Percentiles rank a stretch among this genome's conserved stretches.
phyloP scores from a whole-genome alignment of 2,329 filamentous ascomycete genomes.

The Fusarium musae region DNA sequence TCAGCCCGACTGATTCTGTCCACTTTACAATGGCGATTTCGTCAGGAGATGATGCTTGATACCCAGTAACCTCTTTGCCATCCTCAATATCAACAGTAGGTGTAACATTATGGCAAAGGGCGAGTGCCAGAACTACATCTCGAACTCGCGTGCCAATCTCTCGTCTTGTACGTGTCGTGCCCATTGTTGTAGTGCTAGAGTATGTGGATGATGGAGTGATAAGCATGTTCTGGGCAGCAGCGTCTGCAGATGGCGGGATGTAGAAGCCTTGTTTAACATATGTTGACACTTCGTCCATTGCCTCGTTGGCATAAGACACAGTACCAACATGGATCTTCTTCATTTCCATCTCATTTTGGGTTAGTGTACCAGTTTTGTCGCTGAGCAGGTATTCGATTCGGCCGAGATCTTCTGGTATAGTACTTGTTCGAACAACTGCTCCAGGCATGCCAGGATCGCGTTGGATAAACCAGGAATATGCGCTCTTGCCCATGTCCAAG shows the following conservation, averaged over 20 bases:
- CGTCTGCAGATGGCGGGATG: constrained; percentile 57
- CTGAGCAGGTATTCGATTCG: constrained; percentile 96
- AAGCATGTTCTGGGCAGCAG: constrained; percentile 61
- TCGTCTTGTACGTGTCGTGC: constrained; percentile 83
- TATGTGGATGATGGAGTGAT: constrained; percentile 82
- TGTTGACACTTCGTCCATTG: constrained; percentile 94
- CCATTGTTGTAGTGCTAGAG: constrained; percentile 66
- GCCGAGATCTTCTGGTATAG: constrained; percentile 95
- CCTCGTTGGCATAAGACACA: constrained; percentile 97
- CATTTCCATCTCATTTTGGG: constrained; percentile 98
- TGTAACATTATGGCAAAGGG: constrained; percentile 96
- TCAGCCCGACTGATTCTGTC: constrained; percentile 91
- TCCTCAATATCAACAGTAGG: constrained; percentile 82
- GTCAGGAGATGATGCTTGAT: constrained; percentile 96
- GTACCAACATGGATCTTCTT: constrained; percentile 99
- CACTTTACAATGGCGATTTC: constrained; percentile 98
- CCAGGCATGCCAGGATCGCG: constrained; percentile 88
- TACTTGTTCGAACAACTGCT: constrained; percentile 94
- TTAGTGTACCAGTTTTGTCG: constrained; percentile 98
- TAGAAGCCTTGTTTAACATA: constrained; percentile 89
- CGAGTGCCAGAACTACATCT: constrained; percentile 91
- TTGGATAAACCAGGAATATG: constrained; percentile 96
- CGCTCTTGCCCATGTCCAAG: constrained; percentile 94
- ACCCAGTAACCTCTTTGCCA: constrained; percentile 80
- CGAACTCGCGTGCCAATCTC: constrained; percentile 95